These are phyloP conservation scores for Juncus inflexus DNA, from an alignment of 176 grass and related monocot genomes.

Conservation along the genomic window DNA sequence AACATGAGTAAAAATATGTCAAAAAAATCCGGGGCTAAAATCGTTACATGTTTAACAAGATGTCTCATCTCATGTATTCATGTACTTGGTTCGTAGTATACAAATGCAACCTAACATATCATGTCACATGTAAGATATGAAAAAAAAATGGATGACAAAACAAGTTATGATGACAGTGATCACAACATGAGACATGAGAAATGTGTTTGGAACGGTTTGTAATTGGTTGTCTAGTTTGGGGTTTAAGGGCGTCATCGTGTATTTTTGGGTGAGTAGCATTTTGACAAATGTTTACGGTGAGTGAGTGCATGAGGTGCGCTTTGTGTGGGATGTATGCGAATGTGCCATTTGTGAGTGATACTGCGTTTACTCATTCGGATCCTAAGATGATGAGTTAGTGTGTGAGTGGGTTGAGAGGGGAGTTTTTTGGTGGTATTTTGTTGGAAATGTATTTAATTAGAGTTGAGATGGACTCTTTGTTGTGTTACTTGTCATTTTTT, in stretches of 20 bases:
- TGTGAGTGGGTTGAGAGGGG: neutral
- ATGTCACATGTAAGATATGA: conserved; percentile 4
- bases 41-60: no score
- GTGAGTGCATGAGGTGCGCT: conserved; percentile 77
- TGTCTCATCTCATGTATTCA: no score
- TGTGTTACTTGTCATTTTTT: no score
- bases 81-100: no score
- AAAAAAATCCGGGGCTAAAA: no score
- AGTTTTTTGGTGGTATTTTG: no score
- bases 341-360: conserved; percentile 72
- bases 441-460: no score
- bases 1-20: no score
- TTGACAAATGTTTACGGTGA: conserved; percentile 63
- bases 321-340: conserved; percentile 66
- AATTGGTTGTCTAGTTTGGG: conserved; percentile 69
- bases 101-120: no score
- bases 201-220: conserved; percentile 72
- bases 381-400: conserved; percentile 63
- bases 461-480: no score
- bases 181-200: no score
- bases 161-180: neutral
- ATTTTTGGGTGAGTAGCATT: conserved; percentile 76
- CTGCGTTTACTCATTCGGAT: conserved; percentile 86
- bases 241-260: conserved; percentile 54
- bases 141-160: conserved; percentile 24